Conservation (phyloP, 2,329 filamentous ascomycete species). For the Verticillium longisporum region DNA sequence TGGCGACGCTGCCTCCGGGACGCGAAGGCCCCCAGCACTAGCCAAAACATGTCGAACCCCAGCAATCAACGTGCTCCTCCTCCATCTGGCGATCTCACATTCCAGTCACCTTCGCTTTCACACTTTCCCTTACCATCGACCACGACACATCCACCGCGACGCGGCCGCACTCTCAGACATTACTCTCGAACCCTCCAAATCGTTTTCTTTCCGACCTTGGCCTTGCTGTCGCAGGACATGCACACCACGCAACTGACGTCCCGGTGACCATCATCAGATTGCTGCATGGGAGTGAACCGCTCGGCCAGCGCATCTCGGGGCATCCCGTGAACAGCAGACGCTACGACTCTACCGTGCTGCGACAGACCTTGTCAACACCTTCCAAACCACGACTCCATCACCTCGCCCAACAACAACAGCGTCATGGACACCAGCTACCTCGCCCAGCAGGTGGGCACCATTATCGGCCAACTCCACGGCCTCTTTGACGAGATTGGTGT, state of each 20-base stretch:
- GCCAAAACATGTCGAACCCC: constrained; percentile 1
- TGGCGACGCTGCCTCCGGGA: neutral
- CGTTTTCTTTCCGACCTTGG: neutral
- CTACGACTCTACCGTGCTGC: neutral
- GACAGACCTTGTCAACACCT: neutral
- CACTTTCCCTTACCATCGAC: neutral
- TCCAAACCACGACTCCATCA: neutral
- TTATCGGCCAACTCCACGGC: constrained; percentile 86
- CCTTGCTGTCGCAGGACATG: constrained; percentile 1
- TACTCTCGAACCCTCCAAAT: neutral
- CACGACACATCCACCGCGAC: neutral
- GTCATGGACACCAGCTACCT: constrained; percentile 86
- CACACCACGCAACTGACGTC: neutral
- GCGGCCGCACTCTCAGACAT: neutral
- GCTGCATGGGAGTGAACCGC: constrained; percentile 1
- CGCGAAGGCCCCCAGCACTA: neutral
- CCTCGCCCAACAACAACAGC: neutral
- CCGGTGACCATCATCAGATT: neutral
- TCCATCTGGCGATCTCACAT: constrained; percentile 1
- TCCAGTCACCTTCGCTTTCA: neutral
- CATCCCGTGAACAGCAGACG: constrained; percentile 3
- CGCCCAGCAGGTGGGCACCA: constrained; percentile 89
- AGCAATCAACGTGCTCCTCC: neutral
- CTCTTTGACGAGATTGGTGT: constrained; percentile 98
- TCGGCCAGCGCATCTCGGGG: constrained; percentile 1